Evolutionary conservation across 129 eudicot genomes (phyloP).

Genomic region (Pseudognaphalium luteoalbum): DNA sequence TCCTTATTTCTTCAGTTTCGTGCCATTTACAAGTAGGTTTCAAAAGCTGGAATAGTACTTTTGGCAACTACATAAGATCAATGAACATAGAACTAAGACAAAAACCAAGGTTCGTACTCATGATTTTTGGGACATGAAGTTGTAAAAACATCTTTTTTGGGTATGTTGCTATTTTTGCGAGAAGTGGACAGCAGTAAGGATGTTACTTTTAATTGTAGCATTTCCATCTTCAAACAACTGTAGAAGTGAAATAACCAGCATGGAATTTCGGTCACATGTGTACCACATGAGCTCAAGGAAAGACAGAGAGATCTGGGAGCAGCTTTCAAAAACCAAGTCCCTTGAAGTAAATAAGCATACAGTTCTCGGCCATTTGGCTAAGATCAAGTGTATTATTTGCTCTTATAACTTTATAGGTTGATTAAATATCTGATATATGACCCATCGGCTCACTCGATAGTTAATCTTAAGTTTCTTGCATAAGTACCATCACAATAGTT

Average conservation of each 20-base stretch:
- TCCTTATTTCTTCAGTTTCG: neutral
- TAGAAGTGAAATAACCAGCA: neutral
- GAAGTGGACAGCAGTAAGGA: neutral
- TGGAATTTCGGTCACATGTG: no score
- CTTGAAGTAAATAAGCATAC: constrained; percentile 23
- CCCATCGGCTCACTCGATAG: no score
- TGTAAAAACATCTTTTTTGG: neutral
- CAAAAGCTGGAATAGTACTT: neutral
- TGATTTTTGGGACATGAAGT: neutral
- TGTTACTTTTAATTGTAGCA: neutral
- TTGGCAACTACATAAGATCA: neutral
- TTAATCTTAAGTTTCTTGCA: no score
- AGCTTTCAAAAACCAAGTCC: neutral
- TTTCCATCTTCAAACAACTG: neutral
- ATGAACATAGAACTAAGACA: neutral
- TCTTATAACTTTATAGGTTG: no score
- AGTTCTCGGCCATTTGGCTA: constrained; percentile 56
- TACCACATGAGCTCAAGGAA: constrained; percentile 4
- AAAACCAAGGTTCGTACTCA: neutral
- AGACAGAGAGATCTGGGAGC: neutral
- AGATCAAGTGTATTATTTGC: no score
- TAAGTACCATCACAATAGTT: no score
- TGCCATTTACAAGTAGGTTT: neutral
- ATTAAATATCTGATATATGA: no score
- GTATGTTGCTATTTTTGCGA: no score